These are phyloP conservation scores for Trichopus zeylanicus DNA, from an alignment of 116 monocot species.

Conservation along the genomic window DNA sequence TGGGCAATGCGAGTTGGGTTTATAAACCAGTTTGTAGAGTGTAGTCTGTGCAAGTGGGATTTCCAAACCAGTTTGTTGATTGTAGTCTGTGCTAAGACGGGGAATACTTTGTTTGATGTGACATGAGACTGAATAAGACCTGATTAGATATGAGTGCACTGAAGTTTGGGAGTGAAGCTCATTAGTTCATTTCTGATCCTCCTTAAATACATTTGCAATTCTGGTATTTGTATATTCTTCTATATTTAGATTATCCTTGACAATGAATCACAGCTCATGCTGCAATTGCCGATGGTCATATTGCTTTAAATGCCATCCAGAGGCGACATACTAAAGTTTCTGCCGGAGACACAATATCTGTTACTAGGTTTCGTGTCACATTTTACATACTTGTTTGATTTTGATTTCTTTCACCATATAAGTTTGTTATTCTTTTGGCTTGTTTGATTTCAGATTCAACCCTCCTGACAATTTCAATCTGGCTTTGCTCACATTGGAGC, in stretches of 20 bases:
- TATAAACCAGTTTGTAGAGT: no score
- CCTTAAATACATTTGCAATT: not conserved
- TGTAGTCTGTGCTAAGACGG: not conserved
- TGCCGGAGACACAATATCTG: slow-evolving; percentile 54
- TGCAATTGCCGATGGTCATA: slow-evolving; percentile 30
- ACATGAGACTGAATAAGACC: not conserved
- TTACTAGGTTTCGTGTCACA: slow-evolving; percentile 40
- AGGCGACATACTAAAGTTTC: slow-evolving; percentile 81
- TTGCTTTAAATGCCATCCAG: slow-evolving; percentile 84
- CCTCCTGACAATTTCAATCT: slow-evolving; percentile 62
- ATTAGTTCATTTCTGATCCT: not conserved
- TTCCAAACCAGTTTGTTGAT: not conserved
- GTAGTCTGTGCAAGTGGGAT: no score
- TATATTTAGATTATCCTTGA: slow-evolving; percentile 39
- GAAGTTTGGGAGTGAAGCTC: not conserved
- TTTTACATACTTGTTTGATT: not conserved
- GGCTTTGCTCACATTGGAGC: slow-evolving; percentile 74
- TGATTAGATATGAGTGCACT: not conserved
- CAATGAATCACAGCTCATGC: slow-evolving; percentile 46
- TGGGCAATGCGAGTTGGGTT: no score
- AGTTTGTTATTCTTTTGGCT: not conserved
- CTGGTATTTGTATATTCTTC: not conserved
- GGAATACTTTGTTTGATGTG: not conserved
- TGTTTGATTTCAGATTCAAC: slow-evolving; percentile 41
- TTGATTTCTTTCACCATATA: not conserved